Base-by-base conservation (phyloP, 768 basidiomycete species). In the Pulveroboletus sp. region DNA sequence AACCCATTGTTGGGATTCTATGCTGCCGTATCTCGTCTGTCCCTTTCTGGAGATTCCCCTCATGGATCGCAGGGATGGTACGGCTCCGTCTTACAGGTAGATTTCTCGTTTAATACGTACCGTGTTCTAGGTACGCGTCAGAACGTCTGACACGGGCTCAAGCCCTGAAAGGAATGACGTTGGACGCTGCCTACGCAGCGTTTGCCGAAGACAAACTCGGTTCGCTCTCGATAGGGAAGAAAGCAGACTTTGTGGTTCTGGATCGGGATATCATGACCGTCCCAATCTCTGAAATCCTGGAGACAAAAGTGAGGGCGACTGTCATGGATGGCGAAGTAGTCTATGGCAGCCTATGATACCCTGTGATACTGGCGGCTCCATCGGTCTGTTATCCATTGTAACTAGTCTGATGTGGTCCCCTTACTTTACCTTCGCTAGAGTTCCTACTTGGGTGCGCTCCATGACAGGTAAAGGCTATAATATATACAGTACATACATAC, bases 1-100 rank as follows among this genome's bases (percentile, higher is more conserved):
- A 90, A 95, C 60, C 94, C 95, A 0, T 70, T 97, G 29, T 72
- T 87, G 4, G 91, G 90, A 0, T 94, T 97, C 68, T 92, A 94
- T 57, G 93, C 95, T 6, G 91, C 92, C 0, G 77, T 93, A 2
- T 76, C 91, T 2, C 79, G 94, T 13, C 72, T 90, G 6, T 76
- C 78, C 20, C 72, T 75, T 2, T 73, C 80, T 12, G 92, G 92
- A 0, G 70, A 72, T 16, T 93, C 90, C 19, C 95, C 94, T 0
- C 90, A 94, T 49, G 94, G 94, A 1, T 45, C 71, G 4, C 77
- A 70, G 23, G 94, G 94, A 51, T 98, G 94, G 94, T 91, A 51
- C 45, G 80, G 8, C 3, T 7, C 20, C 8, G 20, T 44, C 21
- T 20, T 33, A 40, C 12, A 19, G 13, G 14, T 3, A 2, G 32